Evolutionary conservation across 1,284 basidiomycete species (phyloP), one percentile per base, ranked within the genome.

Genomic region (Cryptococcus deneoformans): DNA sequence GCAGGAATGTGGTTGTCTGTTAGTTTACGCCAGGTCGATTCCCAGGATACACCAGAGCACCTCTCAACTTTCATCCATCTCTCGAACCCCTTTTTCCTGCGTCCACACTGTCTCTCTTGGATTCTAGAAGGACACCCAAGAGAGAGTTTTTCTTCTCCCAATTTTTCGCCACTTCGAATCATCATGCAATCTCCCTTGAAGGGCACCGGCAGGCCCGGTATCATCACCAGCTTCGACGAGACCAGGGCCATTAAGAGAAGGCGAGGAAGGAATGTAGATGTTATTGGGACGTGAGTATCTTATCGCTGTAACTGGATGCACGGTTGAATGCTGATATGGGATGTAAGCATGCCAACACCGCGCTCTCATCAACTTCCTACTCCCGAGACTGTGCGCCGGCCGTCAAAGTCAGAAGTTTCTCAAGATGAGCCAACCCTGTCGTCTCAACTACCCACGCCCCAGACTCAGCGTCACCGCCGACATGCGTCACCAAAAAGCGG

Each of bases 381-480:
- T 1, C 73, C 73, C 3, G 69, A 72, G 34, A 74, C 71, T 10
- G 59, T 66, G 16, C 68, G 66, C 24, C 63, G 70, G 50, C 60
- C 57, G 11, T 46, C 46, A 24, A 54, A 52, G 36, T 47, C 35
- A 40, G 65, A 64, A 59, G 36, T 46, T 38, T 53, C 50, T 16
- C 44, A 52, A 16, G 12, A 42, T 11, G 40, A 0, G 5, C 40
- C 12, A 29, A 24, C 34, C 46, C 34, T 77, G 82, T 80, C 81
- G 63, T 72, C 48, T 71, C 76, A 34, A 65, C 80, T 80, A 1
- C 85, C 86, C 12, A 73, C 77, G 5, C 80, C 81, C 80, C 85
- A 87, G 14, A 82, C 80, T 8, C 81, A 73, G 7, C 84, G 84
- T 14, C 80, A 69, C 14, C 63, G 67, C 50, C 65, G 65, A 10